These are phyloP conservation scores for Orobanche coerulescens DNA, from an alignment of 257 asterid genomes.

Conservation along the genomic window DNA sequence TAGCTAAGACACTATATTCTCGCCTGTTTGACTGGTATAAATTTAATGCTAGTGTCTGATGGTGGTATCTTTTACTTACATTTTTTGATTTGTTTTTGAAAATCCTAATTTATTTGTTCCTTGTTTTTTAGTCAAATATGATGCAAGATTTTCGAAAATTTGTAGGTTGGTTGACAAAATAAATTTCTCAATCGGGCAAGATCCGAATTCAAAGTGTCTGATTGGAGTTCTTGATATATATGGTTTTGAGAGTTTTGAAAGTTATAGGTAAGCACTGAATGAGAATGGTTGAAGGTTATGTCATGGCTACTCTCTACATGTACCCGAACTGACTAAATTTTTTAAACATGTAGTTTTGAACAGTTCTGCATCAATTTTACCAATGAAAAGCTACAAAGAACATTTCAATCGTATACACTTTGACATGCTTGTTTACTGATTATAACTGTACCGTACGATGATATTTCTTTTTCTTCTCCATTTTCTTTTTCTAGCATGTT, in stretches of 20 bases:
- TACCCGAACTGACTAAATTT: slow-evolving; percentile 21
- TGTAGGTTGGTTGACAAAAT: slow-evolving; percentile 86
- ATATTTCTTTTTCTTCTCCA: slow-evolving; percentile 1
- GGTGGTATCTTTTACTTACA: slow-evolving; percentile 22
- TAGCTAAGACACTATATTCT: slow-evolving; percentile 80
- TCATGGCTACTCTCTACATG: slow-evolving; percentile 5
- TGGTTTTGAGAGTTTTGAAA: slow-evolving; percentile 89
- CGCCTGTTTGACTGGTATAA: slow-evolving; percentile 94
- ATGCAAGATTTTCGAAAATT: slow-evolving; percentile 19
- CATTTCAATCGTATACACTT: slow-evolving; percentile 72
- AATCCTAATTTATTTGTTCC: background rate
- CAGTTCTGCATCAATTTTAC: slow-evolving; percentile 89
- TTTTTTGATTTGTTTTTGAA: slow-evolving; percentile 12
- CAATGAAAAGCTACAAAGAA: slow-evolving; percentile 91
- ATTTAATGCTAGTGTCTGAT: no score
- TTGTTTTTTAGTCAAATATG: slow-evolving; percentile 17
- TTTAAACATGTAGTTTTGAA: slow-evolving; percentile 53
- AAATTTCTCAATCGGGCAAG: slow-evolving; percentile 86
- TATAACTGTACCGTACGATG: slow-evolving; percentile 9
- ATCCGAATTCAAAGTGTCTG: slow-evolving; percentile 51
- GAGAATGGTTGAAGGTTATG: slow-evolving; percentile 9
- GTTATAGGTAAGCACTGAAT: slow-evolving; percentile 51
- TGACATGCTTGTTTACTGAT: slow-evolving; percentile 20
- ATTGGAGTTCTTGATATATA: slow-evolving; percentile 94
- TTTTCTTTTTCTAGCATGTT: slow-evolving; percentile 55